Conservation (phyloP, 176 grass and related monocot genomes). For the Elaeis guineensis region DNA sequence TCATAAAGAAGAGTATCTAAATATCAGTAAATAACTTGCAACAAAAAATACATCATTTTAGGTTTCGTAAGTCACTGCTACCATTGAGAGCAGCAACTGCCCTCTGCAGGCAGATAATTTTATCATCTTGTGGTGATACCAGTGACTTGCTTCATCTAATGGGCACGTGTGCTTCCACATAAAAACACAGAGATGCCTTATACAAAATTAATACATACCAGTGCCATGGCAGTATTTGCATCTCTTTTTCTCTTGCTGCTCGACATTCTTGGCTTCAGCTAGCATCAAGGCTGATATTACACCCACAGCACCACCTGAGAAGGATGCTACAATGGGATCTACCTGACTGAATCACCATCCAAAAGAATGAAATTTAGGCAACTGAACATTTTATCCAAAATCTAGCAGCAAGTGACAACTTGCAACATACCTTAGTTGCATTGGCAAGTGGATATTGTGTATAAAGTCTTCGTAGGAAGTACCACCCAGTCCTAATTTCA, state of each 20-base stretch:
- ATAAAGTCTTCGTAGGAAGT: conserved; percentile 97
- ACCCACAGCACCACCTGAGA: conserved; percentile 80
- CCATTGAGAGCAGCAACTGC: too few species aligned
- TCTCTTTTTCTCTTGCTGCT: conserved; percentile 94
- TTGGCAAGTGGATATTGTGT: conserved; percentile 61
- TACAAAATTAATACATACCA: conserved; percentile 31
- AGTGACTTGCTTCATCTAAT: background rate
- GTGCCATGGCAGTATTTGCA: conserved; percentile 88
- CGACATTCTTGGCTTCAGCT: conserved; percentile 75
- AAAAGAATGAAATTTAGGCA: conserved; percentile 1
- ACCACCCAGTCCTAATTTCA: conserved; percentile 85
- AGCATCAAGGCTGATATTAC: conserved; percentile 91
- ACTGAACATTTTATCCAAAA: background rate
- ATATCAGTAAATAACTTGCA: too few species aligned
- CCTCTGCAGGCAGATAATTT: too few species aligned
- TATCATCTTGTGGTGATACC: too few species aligned
- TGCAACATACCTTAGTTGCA: conserved; percentile 63
- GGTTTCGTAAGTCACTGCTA: too few species aligned
- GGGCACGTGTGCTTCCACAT: background rate
- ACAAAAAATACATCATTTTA: too few species aligned
- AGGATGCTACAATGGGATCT: conserved; percentile 91
- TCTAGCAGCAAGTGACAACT: too few species aligned
- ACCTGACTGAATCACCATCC: conserved; percentile 53
- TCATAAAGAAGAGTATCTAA: too few species aligned
- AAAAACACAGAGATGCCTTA: background rate